These are phyloP conservation scores for Microstegium vimineum DNA, from an alignment of 176 grass and related monocot genomes.

Conservation along the genomic window DNA sequence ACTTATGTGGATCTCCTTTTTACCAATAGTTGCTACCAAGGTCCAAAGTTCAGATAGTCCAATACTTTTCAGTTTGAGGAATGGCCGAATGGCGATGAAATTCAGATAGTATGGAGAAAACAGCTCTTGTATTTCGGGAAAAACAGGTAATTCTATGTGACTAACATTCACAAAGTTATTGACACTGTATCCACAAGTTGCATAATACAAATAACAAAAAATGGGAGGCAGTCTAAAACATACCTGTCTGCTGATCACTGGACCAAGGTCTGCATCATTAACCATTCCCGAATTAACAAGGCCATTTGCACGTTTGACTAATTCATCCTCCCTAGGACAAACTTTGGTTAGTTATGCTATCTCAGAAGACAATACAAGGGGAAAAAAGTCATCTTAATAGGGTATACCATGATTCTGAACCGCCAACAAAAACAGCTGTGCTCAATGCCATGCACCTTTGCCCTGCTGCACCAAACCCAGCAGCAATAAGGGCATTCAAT, in stretches of 20 bases:
- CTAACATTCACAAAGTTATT: neutral
- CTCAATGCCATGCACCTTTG: slow-evolving; percentile 99
- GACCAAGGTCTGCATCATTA: slow-evolving; percentile 80
- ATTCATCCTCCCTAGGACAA: slow-evolving; percentile 76
- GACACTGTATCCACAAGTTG: neutral
- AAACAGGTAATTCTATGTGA: neutral
- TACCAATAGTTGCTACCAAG: neutral
- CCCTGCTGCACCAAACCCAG: slow-evolving; percentile 95
- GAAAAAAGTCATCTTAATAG: neutral
- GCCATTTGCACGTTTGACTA: slow-evolving; percentile 51
- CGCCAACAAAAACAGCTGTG: slow-evolving; percentile 93
- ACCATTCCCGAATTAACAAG: slow-evolving; percentile 78
- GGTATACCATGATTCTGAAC: slow-evolving; percentile 81
- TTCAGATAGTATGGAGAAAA: neutral
- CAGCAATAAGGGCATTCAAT: slow-evolving; percentile 85
- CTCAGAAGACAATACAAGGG: neutral
- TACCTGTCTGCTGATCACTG: slow-evolving; percentile 92
- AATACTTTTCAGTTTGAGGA: neutral
- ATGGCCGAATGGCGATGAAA: no score
- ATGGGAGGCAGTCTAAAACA: neutral
- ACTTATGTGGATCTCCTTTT: neutral
- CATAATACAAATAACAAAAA: neutral
- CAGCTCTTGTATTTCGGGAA: neutral
- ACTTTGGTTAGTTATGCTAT: slow-evolving; percentile 2
- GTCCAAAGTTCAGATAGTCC: neutral